Evolutionary conservation across 768 basidiomycete genomes (phyloP).

Genomic region (Pulveroboletus sp.): DNA sequence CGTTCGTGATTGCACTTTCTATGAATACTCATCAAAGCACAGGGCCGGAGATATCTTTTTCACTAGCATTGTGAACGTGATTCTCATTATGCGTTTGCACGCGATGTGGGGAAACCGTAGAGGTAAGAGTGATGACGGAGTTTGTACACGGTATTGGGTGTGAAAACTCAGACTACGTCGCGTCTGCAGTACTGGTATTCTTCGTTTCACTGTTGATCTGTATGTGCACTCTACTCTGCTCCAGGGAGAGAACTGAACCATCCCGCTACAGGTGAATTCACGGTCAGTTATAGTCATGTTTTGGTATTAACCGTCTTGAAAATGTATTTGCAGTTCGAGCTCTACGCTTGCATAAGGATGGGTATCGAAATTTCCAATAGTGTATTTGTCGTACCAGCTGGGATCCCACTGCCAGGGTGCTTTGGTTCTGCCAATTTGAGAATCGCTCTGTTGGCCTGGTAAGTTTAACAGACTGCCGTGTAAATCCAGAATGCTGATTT

Average conservation of each 20-base stretch:
- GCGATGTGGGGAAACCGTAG: slow-evolving; percentile 1
- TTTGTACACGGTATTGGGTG: neutral
- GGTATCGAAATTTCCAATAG: neutral
- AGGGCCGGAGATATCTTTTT: slow-evolving; percentile 5
- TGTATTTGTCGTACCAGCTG: neutral
- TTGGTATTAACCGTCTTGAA: neutral
- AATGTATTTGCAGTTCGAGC: neutral
- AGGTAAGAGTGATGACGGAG: neutral
- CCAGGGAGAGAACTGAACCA: neutral
- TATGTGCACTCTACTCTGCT: neutral
- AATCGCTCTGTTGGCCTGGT: neutral
- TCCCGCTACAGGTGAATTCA: neutral
- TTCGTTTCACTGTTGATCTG: neutral
- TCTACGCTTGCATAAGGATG: neutral
- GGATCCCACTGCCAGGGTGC: neutral
- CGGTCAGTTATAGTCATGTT: neutral
- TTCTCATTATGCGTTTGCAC: slow-evolving; percentile 2
- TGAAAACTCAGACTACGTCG: too few relatives aligned
- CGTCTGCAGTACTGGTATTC: neutral
- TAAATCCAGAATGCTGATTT: neutral
- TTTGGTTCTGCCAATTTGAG: neutral
- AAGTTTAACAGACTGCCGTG: neutral
- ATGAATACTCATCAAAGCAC: neutral
- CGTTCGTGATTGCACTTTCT: neutral
- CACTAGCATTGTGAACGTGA: slow-evolving; percentile 1